Conservation (phyloP, 2,329 filamentous ascomycete species). For the Epichloe sp. region DNA sequence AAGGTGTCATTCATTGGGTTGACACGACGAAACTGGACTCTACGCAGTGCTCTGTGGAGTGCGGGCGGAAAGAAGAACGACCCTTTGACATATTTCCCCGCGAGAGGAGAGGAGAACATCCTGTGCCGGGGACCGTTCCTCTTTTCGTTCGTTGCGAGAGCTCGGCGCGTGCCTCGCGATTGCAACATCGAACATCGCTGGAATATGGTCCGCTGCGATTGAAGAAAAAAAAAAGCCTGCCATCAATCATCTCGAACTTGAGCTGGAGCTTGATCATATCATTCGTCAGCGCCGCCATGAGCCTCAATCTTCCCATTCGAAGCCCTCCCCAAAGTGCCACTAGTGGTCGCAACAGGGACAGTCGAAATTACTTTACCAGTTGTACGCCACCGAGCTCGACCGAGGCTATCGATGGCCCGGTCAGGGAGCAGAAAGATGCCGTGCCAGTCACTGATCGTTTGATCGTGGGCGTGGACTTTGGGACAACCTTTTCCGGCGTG, state of each 20-base stretch:
- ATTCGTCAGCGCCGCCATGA: slow-evolving; percentile 24
- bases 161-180: background rate
- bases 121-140: background rate
- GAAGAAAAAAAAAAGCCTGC: background rate
- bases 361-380: slow-evolving; percentile 42
- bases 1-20: background rate
- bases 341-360: slow-evolving; percentile 39
- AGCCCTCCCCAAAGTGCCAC: slow-evolving; percentile 25
- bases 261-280: background rate
- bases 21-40: background rate
- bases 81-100: background rate
- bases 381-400: slow-evolving; percentile 43
- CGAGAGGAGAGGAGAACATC: background rate
- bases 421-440: slow-evolving; percentile 41
- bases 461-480: slow-evolving; percentile 71
- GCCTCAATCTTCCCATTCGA: slow-evolving; percentile 38
- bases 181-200: background rate
- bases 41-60: background rate
- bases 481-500: slow-evolving; percentile 71
- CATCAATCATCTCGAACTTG: background rate
- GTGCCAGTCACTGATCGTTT: slow-evolving; percentile 45
- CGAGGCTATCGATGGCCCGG: slow-evolving; percentile 49
- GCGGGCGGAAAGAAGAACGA: background rate
- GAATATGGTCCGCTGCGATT: background rate
- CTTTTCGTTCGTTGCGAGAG: background rate